Conservation (phyloP, 768 basidiomycete species). For the Pisolithus sp. region DNA sequence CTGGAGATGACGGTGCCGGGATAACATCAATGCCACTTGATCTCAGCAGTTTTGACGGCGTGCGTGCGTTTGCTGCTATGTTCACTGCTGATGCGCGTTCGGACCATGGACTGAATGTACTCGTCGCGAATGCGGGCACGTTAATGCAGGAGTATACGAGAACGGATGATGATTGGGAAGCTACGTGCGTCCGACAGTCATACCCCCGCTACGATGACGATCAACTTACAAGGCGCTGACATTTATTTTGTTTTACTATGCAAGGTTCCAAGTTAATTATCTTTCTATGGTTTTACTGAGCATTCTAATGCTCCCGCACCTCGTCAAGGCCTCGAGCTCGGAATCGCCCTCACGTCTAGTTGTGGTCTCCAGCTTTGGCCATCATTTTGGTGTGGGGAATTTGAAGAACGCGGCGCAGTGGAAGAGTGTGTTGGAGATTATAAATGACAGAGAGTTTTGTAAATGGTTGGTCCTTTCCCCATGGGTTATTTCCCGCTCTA, state of each 20-base stretch:
- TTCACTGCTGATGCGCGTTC: conserved; percentile 18
- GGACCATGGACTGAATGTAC: conserved; percentile 17
- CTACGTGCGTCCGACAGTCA: conserved; percentile 24
- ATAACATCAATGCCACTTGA: conserved; percentile 29
- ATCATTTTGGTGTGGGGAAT: conserved; percentile 9
- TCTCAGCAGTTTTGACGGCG: conserved; percentile 25
- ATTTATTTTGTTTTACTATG: background rate
- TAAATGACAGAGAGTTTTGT: conserved; percentile 21
- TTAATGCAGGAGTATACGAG: conserved; percentile 9
- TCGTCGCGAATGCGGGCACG: conserved; percentile 29
- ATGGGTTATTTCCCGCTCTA: conserved; percentile 7
- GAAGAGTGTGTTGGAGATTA: conserved; percentile 17
- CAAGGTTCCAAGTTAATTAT: conserved; percentile 31
- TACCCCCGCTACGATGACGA: background rate
- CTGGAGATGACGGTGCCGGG: conserved; percentile 10
- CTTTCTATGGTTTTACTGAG: conserved; percentile 29
- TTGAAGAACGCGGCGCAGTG: conserved; percentile 5
- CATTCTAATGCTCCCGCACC: conserved; percentile 30
- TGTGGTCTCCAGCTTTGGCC: conserved; percentile 27
- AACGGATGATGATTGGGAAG: conserved; percentile 44
- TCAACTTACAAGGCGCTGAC: background rate
- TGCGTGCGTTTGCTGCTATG: conserved; percentile 27
- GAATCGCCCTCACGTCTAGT: conserved; percentile 22
- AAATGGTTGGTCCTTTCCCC: conserved; percentile 7
- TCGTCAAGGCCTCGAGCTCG: conserved; percentile 18